A percentile compares a stretch with the other conserved stretches of the same genome.
Evolutionary conservation across 2,329 filamentous ascomycete species (phyloP).

Genomic region (Aspergillus novofumigatus): DNA sequence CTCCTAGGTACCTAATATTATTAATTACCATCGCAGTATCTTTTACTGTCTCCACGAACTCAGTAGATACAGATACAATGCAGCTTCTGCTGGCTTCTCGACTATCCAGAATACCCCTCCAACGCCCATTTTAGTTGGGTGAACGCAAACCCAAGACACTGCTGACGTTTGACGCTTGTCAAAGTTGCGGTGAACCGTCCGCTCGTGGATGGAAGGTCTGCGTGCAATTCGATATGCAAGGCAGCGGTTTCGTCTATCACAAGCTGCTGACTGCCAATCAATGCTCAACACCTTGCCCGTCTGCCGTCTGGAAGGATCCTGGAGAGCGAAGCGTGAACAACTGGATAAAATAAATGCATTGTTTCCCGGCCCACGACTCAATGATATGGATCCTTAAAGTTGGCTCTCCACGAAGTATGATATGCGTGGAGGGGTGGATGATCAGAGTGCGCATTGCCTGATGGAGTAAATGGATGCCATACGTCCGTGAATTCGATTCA

Average conservation of each 20-base stretch:
- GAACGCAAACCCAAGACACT: not conserved
- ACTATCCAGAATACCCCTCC: not conserved
- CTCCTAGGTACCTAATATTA: too few relatives aligned
- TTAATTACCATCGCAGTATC: too few relatives aligned
- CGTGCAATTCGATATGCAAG: not conserved
- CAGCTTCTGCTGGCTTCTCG: not conserved
- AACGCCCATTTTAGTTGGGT: not conserved
- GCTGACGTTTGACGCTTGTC: not conserved
- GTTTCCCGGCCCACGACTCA: not conserved
- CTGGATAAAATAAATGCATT: not conserved
- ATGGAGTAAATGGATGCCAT: not conserved
- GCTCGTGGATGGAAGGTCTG: not conserved
- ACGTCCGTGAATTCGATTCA: not conserved
- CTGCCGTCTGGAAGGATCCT: not conserved
- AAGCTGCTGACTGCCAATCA: not conserved
- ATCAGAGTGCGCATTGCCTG: not conserved
- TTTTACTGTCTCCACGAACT: not conserved
- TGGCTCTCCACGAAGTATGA: not conserved
- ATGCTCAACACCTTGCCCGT: not conserved
- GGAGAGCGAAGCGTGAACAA: not conserved
- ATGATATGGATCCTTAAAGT: not conserved
- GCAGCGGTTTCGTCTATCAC: not conserved
- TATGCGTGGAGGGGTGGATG: not conserved
- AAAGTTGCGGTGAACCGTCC: not conserved
- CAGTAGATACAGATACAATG: not conserved